Base-by-base conservation (phyloP, 2,329 filamentous ascomycete genomes). In the Clonostachys chloroleuca region DNA sequence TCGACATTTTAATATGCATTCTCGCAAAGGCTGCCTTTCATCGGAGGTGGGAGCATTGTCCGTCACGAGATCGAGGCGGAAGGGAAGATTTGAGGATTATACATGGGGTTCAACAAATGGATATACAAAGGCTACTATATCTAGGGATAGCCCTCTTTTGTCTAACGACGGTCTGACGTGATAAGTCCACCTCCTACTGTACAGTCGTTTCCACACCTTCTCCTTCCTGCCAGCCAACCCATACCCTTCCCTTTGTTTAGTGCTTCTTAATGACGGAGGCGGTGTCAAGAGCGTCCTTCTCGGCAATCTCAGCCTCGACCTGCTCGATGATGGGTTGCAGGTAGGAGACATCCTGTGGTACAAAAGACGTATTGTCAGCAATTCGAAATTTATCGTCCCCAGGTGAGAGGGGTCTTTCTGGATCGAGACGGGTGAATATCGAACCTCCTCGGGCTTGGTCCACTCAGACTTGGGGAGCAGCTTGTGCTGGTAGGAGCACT, bases 401-500 rank as follows among this genome's bases (percentile, higher is more conserved):
- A 18, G 14, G 36, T 30, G 6, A 20, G 40, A 34, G 34, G 9
- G 12, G 6, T 34, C 12, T 12, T 10, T 36, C 34, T 34, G 14
- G 62, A 30, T 30, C 24, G 24, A 9, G 9, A 9, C 8, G 24
- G 24, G 24, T 9, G 24, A 24, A 10, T 30, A 30, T 30, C 24
- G 24, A 30, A 78, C 75, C 58, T 78, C 72, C 60, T 77, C 70
- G 56, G 72, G 57, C 69, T 78, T 81, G 57, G 76, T 81, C 80
- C 79, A 83, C 64, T 83, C 66, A 34, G 73, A 64, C 72, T 78
- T 78, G 65, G 82, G 79, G 47, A 86, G 75, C 52, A 85, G 70
- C 73, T 83, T 82, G 68, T 85, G 82, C 61, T 75, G 68, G 63
- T 81, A 68, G 60, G 76, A 81, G 69, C 73, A 75, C 75, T 99